Base-by-base conservation (phyloP, 306 rosid species). In the Rosa lucieae region DNA sequence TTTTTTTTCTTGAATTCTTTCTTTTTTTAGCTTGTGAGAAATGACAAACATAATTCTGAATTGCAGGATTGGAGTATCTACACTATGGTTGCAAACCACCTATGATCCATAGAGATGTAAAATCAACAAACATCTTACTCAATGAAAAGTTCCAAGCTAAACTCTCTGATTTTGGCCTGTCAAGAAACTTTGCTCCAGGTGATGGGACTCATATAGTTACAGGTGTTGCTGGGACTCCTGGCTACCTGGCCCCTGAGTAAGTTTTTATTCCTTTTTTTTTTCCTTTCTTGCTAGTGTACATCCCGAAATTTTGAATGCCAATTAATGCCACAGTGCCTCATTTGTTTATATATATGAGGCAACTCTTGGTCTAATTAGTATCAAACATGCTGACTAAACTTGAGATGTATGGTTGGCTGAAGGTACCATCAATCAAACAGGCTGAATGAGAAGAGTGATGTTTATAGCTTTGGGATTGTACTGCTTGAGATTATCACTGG, bases 151-250 rank as follows among this genome's bases (percentile, higher is more conserved):
- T 87, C 12, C 80, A 58, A 18, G 92, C 87, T 2, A 87, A 87
- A 77, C 44, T 92, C 21, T 80, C 92, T 71, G 90, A 84, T 78
- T 90, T 88, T 77, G 85, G 81, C n/a, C 69, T 87, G 10, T 87
- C 92, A 35, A 83, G 78, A 72, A 55, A n/a, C 53, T 76, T 88
- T 35, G 58, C 84, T 3, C 18, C 80, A 1, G 84, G 83, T n/a
- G 83, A 43, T 5, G 79, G 76, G 23, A 72, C 84, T 2, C 87
- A 85, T 62, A 13, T 88, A 61, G 73, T 78, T 14, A 83, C 85
- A 0, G 63, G 20, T 55, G 83, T 91, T 80, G 88, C 78, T 59
- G 84, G 90, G 29, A 89, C 89, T 35, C 82, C 80, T 0, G 84
- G 92, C 18, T 86, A 86, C 79, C 13, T 80, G 5, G 84, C 82